Base-by-base conservation (phyloP, 202 grass and related monocot species). In the Panicum hallii region DNA sequence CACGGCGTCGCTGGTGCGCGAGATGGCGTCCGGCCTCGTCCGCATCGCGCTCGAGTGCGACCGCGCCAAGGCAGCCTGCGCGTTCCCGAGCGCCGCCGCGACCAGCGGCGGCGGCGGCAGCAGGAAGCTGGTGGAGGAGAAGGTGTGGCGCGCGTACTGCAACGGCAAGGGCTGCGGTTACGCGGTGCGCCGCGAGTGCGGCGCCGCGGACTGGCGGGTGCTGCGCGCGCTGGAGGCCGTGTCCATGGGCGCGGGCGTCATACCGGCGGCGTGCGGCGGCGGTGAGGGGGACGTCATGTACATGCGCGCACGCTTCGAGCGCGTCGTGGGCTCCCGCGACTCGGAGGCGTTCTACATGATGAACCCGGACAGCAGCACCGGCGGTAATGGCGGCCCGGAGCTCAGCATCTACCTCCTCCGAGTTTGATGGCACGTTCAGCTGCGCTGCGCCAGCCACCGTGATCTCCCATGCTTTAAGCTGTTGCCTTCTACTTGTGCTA, bases 271-370 rank as follows among this genome's bases (percentile, higher is more conserved):
- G 54, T 90, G 69, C 70, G 83, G 86, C 67, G 82, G 74, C 36
- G 79, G 70, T 4, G 86, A 87, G 5, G 89, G 83, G 28, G 92
- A 94, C 86, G 87, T 89, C 76, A 94, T 94, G 92, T 94, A 94
- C 86, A 89, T 94, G 92, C 84, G 92, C 66, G 92, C 92, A 38
- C 77, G 82, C 30, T 91, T 94, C 75, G 92, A 94, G 82, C 92
- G 89, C 49, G 87, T 94, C 2, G 87, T 91, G 19, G 92, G 92
- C 17, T 91, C 92, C 20, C 90, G 83, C 47, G 92, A 94, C 89
- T 94, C 92, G 26, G 92, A 94, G 78, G 89, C 92, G n/a, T 94
- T 94, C 84, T 94, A 92, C 87, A 94, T 94, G 92, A 91, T 94
- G 85, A 94, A 83, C 69, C 92, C 92, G n/a, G 92, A 91, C 81